These are phyloP conservation scores for Candida oleophila DNA, from an alignment of 805 yeast genomes.

Conservation along the genomic window DNA sequence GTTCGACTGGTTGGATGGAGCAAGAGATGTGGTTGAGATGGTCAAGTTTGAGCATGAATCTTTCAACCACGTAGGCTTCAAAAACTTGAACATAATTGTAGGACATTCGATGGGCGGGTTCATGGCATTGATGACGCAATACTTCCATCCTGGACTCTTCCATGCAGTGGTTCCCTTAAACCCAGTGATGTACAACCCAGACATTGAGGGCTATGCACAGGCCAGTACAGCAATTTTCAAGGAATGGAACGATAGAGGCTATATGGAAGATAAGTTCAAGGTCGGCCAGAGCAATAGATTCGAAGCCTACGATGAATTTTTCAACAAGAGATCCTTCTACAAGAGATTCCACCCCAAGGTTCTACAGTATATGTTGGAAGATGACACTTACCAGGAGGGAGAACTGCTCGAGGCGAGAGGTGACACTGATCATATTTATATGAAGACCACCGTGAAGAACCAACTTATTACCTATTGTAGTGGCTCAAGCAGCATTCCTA, in stretches of 20 bases:
- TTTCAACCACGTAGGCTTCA: background rate
- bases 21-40: conserved; percentile 10
- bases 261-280: conserved; percentile 3
- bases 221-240: background rate
- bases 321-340: conserved; percentile 3
- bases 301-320: background rate
- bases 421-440: background rate
- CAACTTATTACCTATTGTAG: background rate
- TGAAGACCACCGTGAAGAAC: background rate
- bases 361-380: conserved; percentile 41
- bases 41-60: conserved; percentile 3
- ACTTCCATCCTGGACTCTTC: conserved; percentile 8
- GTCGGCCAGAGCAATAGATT: background rate
- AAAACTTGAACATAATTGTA: conserved; percentile 9
- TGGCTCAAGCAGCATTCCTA: background rate
- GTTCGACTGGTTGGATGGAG: conserved; percentile 12
- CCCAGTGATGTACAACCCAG: conserved; percentile 10
- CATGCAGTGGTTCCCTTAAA: conserved; percentile 10
- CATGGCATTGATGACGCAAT: conserved; percentile 5
- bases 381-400: conserved; percentile 29
- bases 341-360: conserved; percentile 39
- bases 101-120: conserved; percentile 18
- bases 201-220: background rate
- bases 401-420: background rate
- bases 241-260: conserved; percentile 1